Conservation (phyloP, 371 early-diverging fungal species). For the Lichtheimia ornata region DNA sequence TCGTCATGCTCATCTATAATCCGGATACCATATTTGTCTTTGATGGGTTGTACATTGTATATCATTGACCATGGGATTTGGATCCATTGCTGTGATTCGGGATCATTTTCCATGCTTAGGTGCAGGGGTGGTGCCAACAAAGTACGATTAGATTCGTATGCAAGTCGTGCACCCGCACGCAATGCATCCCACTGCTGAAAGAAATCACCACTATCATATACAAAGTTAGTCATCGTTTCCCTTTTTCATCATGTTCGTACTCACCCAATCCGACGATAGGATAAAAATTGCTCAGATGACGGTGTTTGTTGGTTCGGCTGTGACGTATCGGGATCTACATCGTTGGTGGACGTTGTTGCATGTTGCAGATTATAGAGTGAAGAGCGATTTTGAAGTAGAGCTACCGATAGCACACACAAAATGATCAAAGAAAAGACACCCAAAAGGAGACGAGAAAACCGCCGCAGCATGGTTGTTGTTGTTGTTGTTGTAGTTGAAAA, state of each 20-base stretch:
- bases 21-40: constrained; percentile 10
- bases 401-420: no score
- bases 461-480: neutral
- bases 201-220: constrained; percentile 3
- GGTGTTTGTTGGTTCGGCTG: neutral
- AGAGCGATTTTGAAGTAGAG: no score
- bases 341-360: no score
- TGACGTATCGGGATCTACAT: no score
- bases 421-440: no score
- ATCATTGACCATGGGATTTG: constrained; percentile 22
- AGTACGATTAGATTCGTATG: constrained; percentile 34
- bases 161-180: constrained; percentile 31
- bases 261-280: neutral
- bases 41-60: constrained; percentile 7
- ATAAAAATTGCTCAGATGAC: neutral
- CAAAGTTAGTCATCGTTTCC: no score
- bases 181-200: constrained; percentile 30
- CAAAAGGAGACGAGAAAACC: no score
- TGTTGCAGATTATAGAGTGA: no score
- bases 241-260: no score
- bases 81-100: constrained; percentile 12
- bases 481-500: constrained; percentile 1
- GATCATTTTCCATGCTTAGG: constrained; percentile 4
- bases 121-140: constrained; percentile 27
- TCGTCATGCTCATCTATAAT: constrained; percentile 9